Base-by-base conservation (phyloP, 1,284 basidiomycete species). In the Trichosporon coremiiforme region DNA sequence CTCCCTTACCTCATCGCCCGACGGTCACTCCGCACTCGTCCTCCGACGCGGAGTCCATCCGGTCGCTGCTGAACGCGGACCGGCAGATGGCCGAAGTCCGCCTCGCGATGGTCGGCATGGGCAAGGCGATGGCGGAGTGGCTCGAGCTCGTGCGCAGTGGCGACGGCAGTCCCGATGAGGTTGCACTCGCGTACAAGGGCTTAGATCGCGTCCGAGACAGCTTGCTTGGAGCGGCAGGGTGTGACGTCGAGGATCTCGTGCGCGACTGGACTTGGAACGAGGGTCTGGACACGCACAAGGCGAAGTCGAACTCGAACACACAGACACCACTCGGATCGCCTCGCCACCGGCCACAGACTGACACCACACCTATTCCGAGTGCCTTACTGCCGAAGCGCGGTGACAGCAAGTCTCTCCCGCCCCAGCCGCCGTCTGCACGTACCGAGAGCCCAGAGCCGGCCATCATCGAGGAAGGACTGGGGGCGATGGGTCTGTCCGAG, bases 211-310 rank as follows among this genome's bases (percentile, higher is more conserved):
- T 83, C 3, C 74, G 74, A 25, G 78, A 82, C 36, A 75, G 75
- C 4, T 64, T 83, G 60, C 68, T 83, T 6, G 80, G 79, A 20
- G 79, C 78, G 7, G 79, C 79, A 0, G 78, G 79, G 9, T 73
- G 70, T 13, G 79, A 82, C 13, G 75, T 78, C 20, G 81, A 81
- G 13, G 76, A 79, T 17, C 72, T 83, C 20, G 81, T 81, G 5
- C 73, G 70, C 66, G 76, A 79, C 67, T 83, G 81, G 81, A 80
- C 76, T 17, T 83, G 81, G 81, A 77, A 80, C 57, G 80, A 82
- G 20, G 77, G 77, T 5, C 71, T 82, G 13, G 77, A 79, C 68
- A 73, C 76, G 6, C 74, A 78, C 2, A 72, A 71, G 8, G 57
- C 63, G 20, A 62, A 62, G 31, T 62, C 57, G 15, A 10, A 53